These are phyloP conservation scores for Dicorynia guianensis DNA, from an alignment of 306 rosid species.

Conservation along the genomic window DNA sequence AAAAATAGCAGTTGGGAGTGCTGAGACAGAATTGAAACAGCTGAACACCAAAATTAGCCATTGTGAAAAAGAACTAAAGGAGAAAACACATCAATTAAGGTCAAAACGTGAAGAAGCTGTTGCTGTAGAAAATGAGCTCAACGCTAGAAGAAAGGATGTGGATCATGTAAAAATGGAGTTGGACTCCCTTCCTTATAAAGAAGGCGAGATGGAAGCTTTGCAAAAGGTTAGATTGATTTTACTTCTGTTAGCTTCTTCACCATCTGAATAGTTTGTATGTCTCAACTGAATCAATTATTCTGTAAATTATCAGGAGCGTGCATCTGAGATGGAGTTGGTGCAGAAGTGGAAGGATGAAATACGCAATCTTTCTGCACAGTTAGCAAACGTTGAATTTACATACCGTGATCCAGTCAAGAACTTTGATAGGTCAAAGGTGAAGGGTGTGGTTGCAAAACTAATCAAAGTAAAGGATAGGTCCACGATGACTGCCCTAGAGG, in stretches of 20 bases:
- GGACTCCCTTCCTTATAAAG: conserved; percentile 79
- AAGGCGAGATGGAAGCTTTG: conserved; percentile 86
- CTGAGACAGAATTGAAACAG: conserved; percentile 89
- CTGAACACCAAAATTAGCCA: conserved; percentile 84
- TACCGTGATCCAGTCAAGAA: conserved; percentile 82
- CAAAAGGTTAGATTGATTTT: conserved; percentile 66
- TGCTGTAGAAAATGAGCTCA: conserved; percentile 78
- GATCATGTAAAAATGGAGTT: conserved; percentile 62
- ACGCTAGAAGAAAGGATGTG: conserved; percentile 62
- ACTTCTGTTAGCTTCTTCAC: conserved; percentile 35
- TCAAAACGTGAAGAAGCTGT: conserved; percentile 91
- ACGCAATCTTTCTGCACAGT: conserved; percentile 77
- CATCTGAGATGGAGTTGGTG: conserved; percentile 67
- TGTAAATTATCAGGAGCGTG: conserved; percentile 65
- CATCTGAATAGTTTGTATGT: conserved; percentile 28
- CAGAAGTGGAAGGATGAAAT: conserved; percentile 89
- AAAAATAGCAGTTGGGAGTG: conserved; percentile 85
- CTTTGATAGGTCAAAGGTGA: conserved; percentile 93
- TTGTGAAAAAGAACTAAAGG: conserved; percentile 81
- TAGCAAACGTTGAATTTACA: conserved; percentile 75
- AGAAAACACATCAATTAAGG: conserved; percentile 71
- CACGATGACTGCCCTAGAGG: conserved; percentile 96
- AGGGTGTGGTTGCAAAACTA: conserved; percentile 95
- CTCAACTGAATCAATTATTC: conserved; percentile 27
- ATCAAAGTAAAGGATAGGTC: conserved; percentile 84